Evolutionary conservation across 1,284 basidiomycete genomes (phyloP), one percentile per base, ranked within the genome.

Genomic region (Kalmanozyma brasiliensis): DNA sequence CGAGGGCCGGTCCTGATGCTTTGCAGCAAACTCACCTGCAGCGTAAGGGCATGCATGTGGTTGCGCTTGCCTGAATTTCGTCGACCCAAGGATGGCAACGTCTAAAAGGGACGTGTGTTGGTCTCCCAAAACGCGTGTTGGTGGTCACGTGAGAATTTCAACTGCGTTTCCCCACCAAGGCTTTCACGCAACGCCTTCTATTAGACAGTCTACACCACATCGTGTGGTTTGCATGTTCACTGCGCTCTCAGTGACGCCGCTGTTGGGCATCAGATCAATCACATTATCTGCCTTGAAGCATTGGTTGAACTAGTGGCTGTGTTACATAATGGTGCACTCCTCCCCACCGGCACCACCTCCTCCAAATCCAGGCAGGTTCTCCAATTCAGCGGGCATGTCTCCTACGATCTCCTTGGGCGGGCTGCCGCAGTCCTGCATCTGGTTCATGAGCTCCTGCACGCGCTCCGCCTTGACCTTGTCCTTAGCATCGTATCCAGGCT

Each of bases 331-430:
- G 43, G 46, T 56, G 49, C 78, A 80, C 26, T 80, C 63, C 37
- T 78, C 78, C 17, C 67, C 61, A 5, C 41, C 51, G 3, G 49
- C 58, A 3, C 40, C 57, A 2, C 51, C 65, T 9, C 73, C 71
- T 4, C 71, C 58, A 24, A 78, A 67, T 1, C 73, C 65, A 35
- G 70, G 73, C 36, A 80, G 36, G 11, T 45, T 60, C 17, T 74
- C 70, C 32, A 79, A 52, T 49, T 78, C 92, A 4, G 92, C 87
- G 0, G 94, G 94, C 71, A 97, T 86, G 5, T 91, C 89, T 2
- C 94, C 95, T 88, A 96, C 92, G 52, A 98, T 88, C 79, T 94
- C 92, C 46, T 88, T 83, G 0, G 94, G 94, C 0, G 94, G 94
- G 11, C 91, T 88, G 3, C 95, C 94, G 58, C 90, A 86, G 29